A percentile compares a stretch with the other conserved stretches of the same genome.
Evolutionary conservation across 1,284 basidiomycete genomes (phyloP).

Genomic region (Sporisorium graminicola): DNA sequence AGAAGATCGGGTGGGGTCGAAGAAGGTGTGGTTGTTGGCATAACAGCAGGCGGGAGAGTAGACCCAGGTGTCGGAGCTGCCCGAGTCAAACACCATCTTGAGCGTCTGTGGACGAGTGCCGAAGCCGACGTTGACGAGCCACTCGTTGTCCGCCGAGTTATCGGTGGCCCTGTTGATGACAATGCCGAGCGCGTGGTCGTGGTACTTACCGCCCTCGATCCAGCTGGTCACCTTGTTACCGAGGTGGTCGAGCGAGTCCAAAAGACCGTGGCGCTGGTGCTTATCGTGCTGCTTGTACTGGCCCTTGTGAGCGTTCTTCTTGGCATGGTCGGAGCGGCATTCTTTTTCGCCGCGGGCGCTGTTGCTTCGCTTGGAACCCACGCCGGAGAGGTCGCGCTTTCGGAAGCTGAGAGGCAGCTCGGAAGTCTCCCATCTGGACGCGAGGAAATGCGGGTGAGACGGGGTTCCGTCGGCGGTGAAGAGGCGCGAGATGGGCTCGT

Average conservation of each 20-base stretch:
- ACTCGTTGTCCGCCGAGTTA: slow-evolving; percentile 58
- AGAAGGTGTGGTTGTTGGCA: slow-evolving; percentile 51
- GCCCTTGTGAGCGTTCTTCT: neutral
- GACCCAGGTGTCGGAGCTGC: slow-evolving; percentile 55
- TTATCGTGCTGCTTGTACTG: slow-evolving; percentile 7
- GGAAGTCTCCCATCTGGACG: slow-evolving; percentile 44
- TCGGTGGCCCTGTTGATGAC: slow-evolving; percentile 56
- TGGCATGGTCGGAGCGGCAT: slow-evolving; percentile 16
- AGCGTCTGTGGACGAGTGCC: slow-evolving; percentile 46
- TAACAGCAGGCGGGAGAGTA: slow-evolving; percentile 61
- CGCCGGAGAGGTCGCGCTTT: slow-evolving; percentile 32
- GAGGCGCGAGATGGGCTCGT: slow-evolving; percentile 40
- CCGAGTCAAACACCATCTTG: slow-evolving; percentile 58
- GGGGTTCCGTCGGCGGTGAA: slow-evolving; percentile 35
- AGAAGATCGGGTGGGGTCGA: slow-evolving; percentile 41
- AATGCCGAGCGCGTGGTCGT: slow-evolving; percentile 47
- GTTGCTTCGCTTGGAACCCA: slow-evolving; percentile 21
- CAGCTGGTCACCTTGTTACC: slow-evolving; percentile 36
- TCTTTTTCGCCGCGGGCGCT: slow-evolving; percentile 16
- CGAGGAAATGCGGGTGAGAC: slow-evolving; percentile 37
- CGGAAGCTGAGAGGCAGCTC: slow-evolving; percentile 42
- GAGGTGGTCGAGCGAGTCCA: slow-evolving; percentile 22
- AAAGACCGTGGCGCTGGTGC: slow-evolving; percentile 8
- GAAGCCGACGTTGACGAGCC: slow-evolving; percentile 57
- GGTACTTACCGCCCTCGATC: slow-evolving; percentile 36